Base-by-base conservation (phyloP, 129 eudicot genomes). In the Chrysanthemum lavandulifolium region DNA sequence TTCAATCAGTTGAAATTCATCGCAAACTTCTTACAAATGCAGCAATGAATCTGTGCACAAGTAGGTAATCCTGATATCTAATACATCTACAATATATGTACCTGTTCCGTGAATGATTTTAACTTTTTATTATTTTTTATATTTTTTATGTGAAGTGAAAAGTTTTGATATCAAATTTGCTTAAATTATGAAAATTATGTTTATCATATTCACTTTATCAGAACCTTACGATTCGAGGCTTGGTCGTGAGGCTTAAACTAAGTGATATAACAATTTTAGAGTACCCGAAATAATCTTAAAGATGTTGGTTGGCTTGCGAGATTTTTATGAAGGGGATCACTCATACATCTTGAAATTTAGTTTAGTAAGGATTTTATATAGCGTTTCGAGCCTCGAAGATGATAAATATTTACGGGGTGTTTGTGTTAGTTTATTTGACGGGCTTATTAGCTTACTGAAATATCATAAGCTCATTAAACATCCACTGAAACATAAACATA, bases 241-340 rank as follows among this genome's bases (percentile, higher is more conserved):
- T 68, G 48, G 62, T 76, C 69, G 45, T 76, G 80, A 68, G 80
- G 80, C 80, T 68, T 76, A 76, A 11, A 76, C 68, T 76, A 52
- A 76, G 80, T 76, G 75, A 76, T 68, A 76, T 40, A 76, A 31
- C 69, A 76, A 67, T 4, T 33, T 27, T 68, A 3, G 80, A 68
- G 80, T 50, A 49, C 62, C 69, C 54, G n/a, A 13, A 67, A 58
- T 7, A 2, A 76, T 59, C 55, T 68, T 16, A 59, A 68, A 58
- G 53, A 29, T 61, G 6, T 48, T 52, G 12, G 23, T 76, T 58
- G 73, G 45, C 68, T 59, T 68, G 53, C 54, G 59, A 68, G 75
- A 59, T 76, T 43, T 48, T 48, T 29, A 57, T 15, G 52, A 59
- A 58, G 69, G 75, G 68, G n/a, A 59, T 47, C 1, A 16, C 80